phyloP scores from a whole-genome alignment of 306 rosid genomes.

The Trifolium subterraneum region DNA sequence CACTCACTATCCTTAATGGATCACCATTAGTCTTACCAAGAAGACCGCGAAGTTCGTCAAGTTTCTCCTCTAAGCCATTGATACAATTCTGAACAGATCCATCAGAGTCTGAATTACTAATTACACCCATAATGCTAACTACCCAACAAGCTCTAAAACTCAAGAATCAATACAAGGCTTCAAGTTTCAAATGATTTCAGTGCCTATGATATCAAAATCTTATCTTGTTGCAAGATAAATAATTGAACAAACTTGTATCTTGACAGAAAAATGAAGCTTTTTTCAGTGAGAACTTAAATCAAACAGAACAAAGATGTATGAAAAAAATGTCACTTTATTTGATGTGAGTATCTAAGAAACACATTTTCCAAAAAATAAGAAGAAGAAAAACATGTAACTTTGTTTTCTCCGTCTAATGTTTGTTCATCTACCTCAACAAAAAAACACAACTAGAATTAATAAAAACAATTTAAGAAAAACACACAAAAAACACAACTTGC shows the following conservation, averaged over 20 bases:
- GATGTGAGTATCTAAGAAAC: too few species aligned
- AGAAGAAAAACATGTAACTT: conserved; percentile 17
- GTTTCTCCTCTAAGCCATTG: conserved; percentile 72
- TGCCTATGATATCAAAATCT: conserved; percentile 31
- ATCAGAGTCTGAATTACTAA: conserved; percentile 53
- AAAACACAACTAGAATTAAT: conserved; percentile 21
- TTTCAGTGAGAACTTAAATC: conserved; percentile 27
- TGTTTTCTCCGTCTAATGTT: conserved; percentile 63
- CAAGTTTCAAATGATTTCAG: not conserved
- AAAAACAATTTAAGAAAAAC: conserved; percentile 15
- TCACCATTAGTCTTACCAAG: conserved; percentile 65
- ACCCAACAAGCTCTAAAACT: conserved; percentile 53
- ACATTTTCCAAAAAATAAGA: not conserved
- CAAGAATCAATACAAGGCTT: not conserved
- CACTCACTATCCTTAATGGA: conserved; percentile 87
- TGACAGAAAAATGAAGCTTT: conserved; percentile 26
- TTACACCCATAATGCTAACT: conserved; percentile 51
- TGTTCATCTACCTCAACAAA: conserved; percentile 64
- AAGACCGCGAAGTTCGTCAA: conserved; percentile 67
- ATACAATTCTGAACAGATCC: conserved; percentile 58
- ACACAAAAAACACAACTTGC: not conserved
- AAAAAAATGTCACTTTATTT: conserved; percentile 43
- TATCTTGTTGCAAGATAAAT: conserved; percentile 30
- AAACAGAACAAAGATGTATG: conserved; percentile 3
- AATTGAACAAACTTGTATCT: conserved; percentile 22